Percentiles rank a stretch among this genome's conserved stretches.
Conservation (phyloP, 2,329 filamentous ascomycete species). For the Phialophora verrucosa region DNA sequence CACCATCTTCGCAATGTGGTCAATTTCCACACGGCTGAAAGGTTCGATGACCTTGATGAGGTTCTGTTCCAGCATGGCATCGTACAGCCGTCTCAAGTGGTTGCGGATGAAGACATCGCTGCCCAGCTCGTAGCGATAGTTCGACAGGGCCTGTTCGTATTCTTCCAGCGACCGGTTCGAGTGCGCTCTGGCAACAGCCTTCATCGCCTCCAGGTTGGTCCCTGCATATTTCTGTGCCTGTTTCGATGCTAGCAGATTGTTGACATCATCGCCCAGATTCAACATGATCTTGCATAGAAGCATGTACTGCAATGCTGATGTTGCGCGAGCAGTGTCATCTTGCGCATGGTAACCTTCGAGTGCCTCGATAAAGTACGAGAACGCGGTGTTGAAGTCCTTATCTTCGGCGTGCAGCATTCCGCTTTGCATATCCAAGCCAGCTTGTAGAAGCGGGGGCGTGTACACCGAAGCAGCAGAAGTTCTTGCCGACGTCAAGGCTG, state of each 20-base stretch:
- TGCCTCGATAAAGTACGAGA: slow-evolving; percentile 98
- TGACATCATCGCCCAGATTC: slow-evolving; percentile 94
- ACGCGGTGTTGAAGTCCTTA: slow-evolving; percentile 98
- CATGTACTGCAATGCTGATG: slow-evolving; percentile 99
- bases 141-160: slow-evolving; percentile 89
- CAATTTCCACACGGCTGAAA: slow-evolving; percentile 95
- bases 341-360: slow-evolving; percentile 95
- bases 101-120: slow-evolving; percentile 96
- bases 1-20: slow-evolving; percentile 96
- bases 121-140: slow-evolving; percentile 91
- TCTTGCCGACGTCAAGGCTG: slow-evolving; percentile 89
- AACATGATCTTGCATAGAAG: slow-evolving; percentile 99
- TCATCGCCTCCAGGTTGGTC: slow-evolving; percentile 97
- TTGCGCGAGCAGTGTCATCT: slow-evolving; percentile 86
- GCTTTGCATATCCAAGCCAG: slow-evolving; percentile 97
- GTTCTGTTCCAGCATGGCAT: slow-evolving; percentile 99
- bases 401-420: slow-evolving; percentile 99
- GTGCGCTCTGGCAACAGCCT: slow-evolving; percentile 94
- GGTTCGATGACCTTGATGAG: slow-evolving; percentile 99
- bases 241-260: slow-evolving; percentile 91
- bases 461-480: slow-evolving; percentile 97
- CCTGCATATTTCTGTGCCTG: slow-evolving; percentile 96
- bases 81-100: slow-evolving; percentile 92
- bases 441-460: slow-evolving; percentile 92
- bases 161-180: slow-evolving; percentile 94